Base-by-base conservation (phyloP, 2,329 filamentous ascomycete species). In the Metarhizium rileyi region DNA sequence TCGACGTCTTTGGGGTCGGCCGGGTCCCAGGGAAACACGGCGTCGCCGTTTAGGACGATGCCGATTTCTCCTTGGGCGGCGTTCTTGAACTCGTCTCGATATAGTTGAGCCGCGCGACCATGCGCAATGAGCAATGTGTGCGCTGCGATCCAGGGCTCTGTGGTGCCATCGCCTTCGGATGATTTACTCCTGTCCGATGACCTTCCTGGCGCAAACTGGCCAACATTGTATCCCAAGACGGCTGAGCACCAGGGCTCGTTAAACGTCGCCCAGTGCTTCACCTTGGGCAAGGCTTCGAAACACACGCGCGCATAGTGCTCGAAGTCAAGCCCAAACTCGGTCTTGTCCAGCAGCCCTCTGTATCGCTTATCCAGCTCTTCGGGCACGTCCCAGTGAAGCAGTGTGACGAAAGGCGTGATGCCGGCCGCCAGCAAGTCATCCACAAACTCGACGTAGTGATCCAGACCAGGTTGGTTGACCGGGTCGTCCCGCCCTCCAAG, bases 321-420 rank as follows among this genome's bases (percentile, higher is more conserved):
- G 63, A 82, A 95, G 69, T 95, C 89, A 51, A 83, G 77, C 3
- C 86, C 81, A 66, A 93, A 94, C 70, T 95, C 88, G 41, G 82
- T 74, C 63, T 86, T 84, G 74, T 90, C 88, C 57, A 93, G 70
- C 49, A 90, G 76, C 20, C 89, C 89, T 25, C 86, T 85, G 65
- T 95, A 95, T 52, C 87, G 81, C 72, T 85, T 81, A 61, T 94
- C 79, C 20, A 95, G 74, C 52, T 72, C 83, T 58, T 89, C 81
- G 3, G 89, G 89, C 8, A 93, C 75, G 69, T 95, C 89, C 88
- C 89, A 94, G 69, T 95, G 89, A 67, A 86, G 87, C 16, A 95
- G 74, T 3, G 89, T 95, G 61, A 94, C 79, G 65, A 93, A 82
- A 1, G 89, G 89, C 22, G 75, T 79, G 60, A 95, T 93, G 52